Conservation (phyloP, 2,329 filamentous ascomycete genomes). For the Nemania sp. region DNA sequence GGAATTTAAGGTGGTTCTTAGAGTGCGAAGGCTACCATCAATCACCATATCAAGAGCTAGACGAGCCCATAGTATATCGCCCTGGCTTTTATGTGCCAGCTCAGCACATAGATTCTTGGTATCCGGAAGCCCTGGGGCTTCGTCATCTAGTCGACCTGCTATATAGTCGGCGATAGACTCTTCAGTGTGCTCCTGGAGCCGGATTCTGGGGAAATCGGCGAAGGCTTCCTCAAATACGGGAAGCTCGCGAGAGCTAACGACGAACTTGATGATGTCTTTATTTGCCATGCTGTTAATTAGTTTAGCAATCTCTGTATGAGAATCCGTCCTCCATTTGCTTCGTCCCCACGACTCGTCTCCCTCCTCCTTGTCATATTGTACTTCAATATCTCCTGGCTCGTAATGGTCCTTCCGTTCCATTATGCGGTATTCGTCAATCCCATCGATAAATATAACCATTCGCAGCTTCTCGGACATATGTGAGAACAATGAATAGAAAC, state of each 20-base stretch:
- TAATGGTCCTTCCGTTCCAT: conserved; percentile 52
- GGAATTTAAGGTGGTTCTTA: conserved; percentile 48
- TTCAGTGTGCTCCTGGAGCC: conserved; percentile 49
- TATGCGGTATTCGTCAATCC: conserved; percentile 51
- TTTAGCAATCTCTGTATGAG: conserved; percentile 47
- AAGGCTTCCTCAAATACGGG: conserved; percentile 48
- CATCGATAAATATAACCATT: conserved; percentile 49
- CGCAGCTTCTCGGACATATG: conserved; percentile 47
- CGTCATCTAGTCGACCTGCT: conserved; percentile 48
- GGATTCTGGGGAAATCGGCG: conserved; percentile 42
- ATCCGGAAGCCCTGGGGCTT: conserved; percentile 49
- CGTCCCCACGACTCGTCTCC: conserved; percentile 50
- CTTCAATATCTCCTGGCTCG: conserved; percentile 46
- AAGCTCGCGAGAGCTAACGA: conserved; percentile 49
- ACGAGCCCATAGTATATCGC: conserved; percentile 50
- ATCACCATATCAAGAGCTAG: conserved; percentile 51
- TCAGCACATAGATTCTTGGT: conserved; percentile 48
- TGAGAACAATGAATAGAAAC: conserved; percentile 49
- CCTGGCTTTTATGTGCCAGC: conserved; percentile 47
- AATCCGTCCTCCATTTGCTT: conserved; percentile 51
- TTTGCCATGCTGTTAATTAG: conserved; percentile 47
- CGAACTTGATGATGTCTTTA: conserved; percentile 48
- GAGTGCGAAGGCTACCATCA: conserved; percentile 47
- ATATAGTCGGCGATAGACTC: conserved; percentile 49
- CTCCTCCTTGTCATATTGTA: conserved; percentile 46